A percentile compares a stretch with the other conserved stretches of the same genome.
Evolutionary conservation across 2,329 filamentous ascomycete genomes (phyloP).

Genomic region (Calonectria henricotiae): DNA sequence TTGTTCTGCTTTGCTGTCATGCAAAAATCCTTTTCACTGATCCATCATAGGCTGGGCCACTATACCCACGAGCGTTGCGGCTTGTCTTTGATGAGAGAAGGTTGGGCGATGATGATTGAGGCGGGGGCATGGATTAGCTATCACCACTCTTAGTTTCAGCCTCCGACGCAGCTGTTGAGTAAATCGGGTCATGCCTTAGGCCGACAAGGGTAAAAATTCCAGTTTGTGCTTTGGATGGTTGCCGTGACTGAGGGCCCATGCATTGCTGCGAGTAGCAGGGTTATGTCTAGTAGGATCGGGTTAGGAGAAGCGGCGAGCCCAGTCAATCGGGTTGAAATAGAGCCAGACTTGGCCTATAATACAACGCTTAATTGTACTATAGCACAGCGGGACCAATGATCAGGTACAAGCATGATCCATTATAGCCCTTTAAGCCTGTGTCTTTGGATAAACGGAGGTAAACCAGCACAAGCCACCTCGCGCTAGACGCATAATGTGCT

Average conservation of each 20-base stretch:
- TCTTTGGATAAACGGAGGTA: not conserved
- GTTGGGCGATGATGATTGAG: not conserved
- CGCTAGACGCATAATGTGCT: conserved; percentile 10
- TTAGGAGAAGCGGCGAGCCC: not conserved
- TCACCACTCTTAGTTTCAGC: not conserved
- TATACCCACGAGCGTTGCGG: conserved; percentile 3
- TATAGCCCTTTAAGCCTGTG: not conserved
- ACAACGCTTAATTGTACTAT: not conserved
- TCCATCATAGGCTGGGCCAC: conserved; percentile 1
- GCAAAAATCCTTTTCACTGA: not conserved
- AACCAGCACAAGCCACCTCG: not conserved
- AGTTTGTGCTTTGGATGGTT: not conserved
- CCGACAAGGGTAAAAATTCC: not conserved
- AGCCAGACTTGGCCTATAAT: not conserved
- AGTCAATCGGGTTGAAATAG: not conserved
- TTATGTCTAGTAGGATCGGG: not conserved
- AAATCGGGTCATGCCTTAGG: not conserved
- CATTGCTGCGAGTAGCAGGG: not conserved
- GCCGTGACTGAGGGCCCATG: not conserved
- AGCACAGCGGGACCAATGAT: not conserved
- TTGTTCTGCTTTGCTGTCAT: not conserved
- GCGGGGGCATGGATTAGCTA: not conserved
- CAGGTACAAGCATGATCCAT: too few species aligned
- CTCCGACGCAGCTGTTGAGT: too few species aligned
- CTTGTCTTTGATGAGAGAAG: not conserved